Percentiles rank a stretch among this genome's conserved stretches.
Evolutionary conservation across 2,329 filamentous ascomycete species (phyloP).

Genomic region (Cladorrhinum sp.): DNA sequence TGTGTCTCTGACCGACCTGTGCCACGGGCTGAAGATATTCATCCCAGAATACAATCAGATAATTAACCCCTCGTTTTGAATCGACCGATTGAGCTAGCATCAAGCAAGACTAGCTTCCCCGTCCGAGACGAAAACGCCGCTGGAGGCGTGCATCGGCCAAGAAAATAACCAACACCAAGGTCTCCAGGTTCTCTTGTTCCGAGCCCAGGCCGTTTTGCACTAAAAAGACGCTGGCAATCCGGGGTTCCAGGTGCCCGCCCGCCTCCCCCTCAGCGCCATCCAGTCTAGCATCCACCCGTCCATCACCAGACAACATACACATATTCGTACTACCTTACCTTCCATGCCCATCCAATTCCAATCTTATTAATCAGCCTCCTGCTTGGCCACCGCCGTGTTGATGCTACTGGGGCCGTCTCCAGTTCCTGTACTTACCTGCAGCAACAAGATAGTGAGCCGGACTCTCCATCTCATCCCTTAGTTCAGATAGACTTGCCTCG

Average conservation of each 20-base stretch:
- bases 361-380: neutral
- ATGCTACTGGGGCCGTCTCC: neutral
- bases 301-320: neutral
- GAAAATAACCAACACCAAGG: neutral
- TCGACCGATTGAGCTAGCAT: neutral
- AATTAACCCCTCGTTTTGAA: neutral
- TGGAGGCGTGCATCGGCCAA: conserved; percentile 4
- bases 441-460: neutral
- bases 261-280: neutral
- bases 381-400: neutral
- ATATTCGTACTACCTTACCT: neutral
- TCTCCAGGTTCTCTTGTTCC: neutral
- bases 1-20: neutral
- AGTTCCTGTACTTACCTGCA: neutral
- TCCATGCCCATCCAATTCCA: neutral
- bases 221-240: conserved; percentile 18
- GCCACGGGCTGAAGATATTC: neutral
- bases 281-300: neutral
- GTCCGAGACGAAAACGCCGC: neutral
- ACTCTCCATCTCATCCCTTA: neutral
- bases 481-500: neutral
- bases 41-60: too few relatives aligned
- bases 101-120: neutral
- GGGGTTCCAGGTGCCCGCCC: conserved; percentile 14
- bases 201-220: conserved; percentile 3